Conservation (phyloP, 345 rosid genomes). For the Gossypium raimondii region DNA sequence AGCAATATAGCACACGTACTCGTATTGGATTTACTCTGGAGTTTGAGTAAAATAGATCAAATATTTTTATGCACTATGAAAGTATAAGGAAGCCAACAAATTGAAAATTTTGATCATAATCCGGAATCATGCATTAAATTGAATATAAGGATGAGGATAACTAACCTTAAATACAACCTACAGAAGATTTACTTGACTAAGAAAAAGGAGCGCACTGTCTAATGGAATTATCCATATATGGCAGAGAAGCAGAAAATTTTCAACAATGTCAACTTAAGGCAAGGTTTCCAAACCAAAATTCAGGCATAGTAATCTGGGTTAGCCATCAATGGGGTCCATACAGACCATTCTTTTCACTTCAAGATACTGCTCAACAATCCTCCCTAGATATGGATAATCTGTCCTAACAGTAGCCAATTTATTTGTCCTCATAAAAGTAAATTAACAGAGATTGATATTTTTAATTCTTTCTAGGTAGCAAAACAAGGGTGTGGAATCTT, state of each 20-base stretch:
- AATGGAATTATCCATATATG: background rate
- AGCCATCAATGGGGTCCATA: background rate
- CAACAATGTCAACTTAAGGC: constrained; percentile 9
- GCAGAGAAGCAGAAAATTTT: too few relatives aligned
- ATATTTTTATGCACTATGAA: too few relatives aligned
- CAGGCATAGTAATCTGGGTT: constrained; percentile 15
- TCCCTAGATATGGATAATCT: background rate
- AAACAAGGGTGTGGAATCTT: background rate
- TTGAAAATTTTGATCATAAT: background rate
- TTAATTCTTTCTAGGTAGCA: constrained; percentile 2
- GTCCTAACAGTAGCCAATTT: background rate
- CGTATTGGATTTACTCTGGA: background rate
- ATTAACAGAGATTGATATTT: background rate
- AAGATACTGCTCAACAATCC: background rate
- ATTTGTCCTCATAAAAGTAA: background rate
- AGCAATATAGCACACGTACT: background rate
- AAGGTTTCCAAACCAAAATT: constrained; percentile 12
- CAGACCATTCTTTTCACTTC: background rate
- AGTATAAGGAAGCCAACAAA: background rate
- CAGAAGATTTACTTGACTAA: too few relatives aligned
- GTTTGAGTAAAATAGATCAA: background rate
- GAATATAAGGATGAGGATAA: background rate
- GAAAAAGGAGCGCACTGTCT: background rate
- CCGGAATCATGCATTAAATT: background rate
- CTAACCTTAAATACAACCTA: background rate